These are phyloP conservation scores for Candida ipomoeae DNA, from an alignment of 805 yeast genomes.

Conservation along the genomic window DNA sequence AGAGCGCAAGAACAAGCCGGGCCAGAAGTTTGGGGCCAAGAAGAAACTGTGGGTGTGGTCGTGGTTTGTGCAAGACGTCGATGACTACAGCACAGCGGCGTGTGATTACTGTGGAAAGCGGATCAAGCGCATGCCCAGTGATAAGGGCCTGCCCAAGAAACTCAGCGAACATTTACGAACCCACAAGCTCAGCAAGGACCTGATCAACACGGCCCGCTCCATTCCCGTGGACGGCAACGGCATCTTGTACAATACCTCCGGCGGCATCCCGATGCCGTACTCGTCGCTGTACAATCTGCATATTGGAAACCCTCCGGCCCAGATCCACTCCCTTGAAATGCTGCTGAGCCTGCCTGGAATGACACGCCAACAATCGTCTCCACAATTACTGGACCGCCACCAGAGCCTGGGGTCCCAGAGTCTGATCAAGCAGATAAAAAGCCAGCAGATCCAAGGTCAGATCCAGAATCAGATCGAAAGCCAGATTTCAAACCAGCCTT, in stretches of 20 bases:
- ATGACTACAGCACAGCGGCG: slow-evolving; percentile 47
- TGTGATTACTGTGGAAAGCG: slow-evolving; percentile 53
- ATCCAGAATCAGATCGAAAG: not conserved
- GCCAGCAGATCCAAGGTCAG: not conserved
- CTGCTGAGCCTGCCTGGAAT: not conserved
- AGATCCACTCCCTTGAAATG: not conserved
- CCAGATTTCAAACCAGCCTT: not conserved
- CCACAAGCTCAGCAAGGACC: slow-evolving; percentile 43
- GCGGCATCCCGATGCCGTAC: slow-evolving; percentile 25
- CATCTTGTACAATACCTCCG: slow-evolving; percentile 30
- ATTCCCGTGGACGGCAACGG: slow-evolving; percentile 38
- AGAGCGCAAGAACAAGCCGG: slow-evolving; percentile 45
- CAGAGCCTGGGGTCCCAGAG: not conserved
- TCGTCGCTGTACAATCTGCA: slow-evolving; percentile 2
- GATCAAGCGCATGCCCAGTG: slow-evolving; percentile 45
- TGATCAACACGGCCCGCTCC: slow-evolving; percentile 39
- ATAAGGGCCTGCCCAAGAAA: slow-evolving; percentile 59
- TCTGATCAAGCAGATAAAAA: not conserved
- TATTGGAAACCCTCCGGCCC: not conserved
- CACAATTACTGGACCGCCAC: slow-evolving; percentile 1
- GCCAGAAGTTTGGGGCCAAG: slow-evolving; percentile 56
- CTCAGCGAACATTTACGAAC: slow-evolving; percentile 53
- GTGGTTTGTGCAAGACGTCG: slow-evolving; percentile 52
- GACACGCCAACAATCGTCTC: slow-evolving; percentile 2
- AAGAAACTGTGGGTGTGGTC: slow-evolving; percentile 63